phyloP scores from a whole-genome alignment of 169 alveolate genomes.

The Eimeria acervulina region DNA sequence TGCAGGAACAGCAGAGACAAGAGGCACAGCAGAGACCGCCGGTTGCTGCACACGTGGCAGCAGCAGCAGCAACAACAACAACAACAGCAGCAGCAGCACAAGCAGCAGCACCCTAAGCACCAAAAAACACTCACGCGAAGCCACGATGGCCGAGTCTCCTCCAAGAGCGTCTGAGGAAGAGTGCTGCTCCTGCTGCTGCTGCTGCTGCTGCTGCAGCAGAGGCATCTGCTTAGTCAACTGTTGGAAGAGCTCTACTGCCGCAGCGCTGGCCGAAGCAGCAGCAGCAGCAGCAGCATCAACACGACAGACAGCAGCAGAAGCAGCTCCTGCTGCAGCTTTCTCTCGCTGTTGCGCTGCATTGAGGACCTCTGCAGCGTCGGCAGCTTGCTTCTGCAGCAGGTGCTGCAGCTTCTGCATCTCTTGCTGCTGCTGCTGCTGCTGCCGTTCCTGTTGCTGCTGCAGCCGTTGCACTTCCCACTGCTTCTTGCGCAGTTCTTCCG shows the following conservation, averaged over 20 bases:
- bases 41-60: neutral
- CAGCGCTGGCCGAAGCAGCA: slow-evolving; percentile 21
- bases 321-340: slow-evolving; percentile 28
- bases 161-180: neutral
- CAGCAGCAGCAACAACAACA: slow-evolving; percentile 32
- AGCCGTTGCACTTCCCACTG: neutral
- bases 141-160: neutral
- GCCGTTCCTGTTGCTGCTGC: slow-evolving; percentile 49
- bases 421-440: slow-evolving; percentile 19
- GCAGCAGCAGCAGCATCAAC: slow-evolving; percentile 51
- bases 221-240: slow-evolving; percentile 13
- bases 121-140: slow-evolving; percentile 24
- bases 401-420: neutral
- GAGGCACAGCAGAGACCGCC: neutral
- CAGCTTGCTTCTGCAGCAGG: slow-evolving; percentile 44
- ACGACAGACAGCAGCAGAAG: slow-evolving; percentile 39
- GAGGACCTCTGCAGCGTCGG: neutral
- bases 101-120: neutral
- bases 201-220: slow-evolving; percentile 45
- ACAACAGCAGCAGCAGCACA: slow-evolving; percentile 31
- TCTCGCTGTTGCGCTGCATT: slow-evolving; percentile 57
- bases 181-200: slow-evolving; percentile 49
- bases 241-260: slow-evolving; percentile 35
- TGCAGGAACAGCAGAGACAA: neutral
- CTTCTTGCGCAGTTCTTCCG: neutral